These are phyloP conservation scores for Dianthus caryophyllus DNA, from an alignment of 148 eudicot genomes.

Conservation along the genomic window DNA sequence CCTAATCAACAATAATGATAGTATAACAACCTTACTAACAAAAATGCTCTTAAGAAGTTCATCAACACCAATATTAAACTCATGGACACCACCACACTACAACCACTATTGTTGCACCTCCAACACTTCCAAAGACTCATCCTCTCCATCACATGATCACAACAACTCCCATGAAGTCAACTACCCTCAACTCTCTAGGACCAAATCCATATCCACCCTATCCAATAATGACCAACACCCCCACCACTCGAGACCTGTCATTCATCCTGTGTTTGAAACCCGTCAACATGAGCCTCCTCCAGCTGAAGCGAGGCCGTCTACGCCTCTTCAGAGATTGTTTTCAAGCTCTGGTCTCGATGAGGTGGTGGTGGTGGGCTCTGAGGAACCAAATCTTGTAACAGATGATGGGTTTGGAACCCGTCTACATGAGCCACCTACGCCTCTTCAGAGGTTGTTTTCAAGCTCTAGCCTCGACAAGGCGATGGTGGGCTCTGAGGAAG, in stretches of 20 bases:
- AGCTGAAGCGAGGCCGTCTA: background rate
- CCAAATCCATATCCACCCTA: slow-evolving; percentile 23
- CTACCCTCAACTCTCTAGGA: slow-evolving; percentile 4
- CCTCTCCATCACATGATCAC: slow-evolving; percentile 15
- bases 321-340: slow-evolving; percentile 19
- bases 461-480: too few relatives aligned
- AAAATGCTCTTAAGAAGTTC: slow-evolving; percentile 39
- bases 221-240: background rate
- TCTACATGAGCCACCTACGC: too few relatives aligned
- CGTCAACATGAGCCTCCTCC: slow-evolving; percentile 1
- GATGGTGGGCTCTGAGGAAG: too few relatives aligned
- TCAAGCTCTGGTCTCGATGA: slow-evolving; percentile 28
- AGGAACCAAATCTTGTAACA: too few relatives aligned
- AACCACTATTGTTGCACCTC: background rate
- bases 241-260: slow-evolving; percentile 4
- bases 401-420: too few relatives aligned
- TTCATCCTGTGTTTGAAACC: slow-evolving; percentile 1
- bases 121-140: slow-evolving; percentile 12
- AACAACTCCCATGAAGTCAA: slow-evolving; percentile 6
- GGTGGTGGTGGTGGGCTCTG: too few relatives aligned
- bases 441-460: too few relatives aligned
- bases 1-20: background rate
- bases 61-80: slow-evolving; percentile 39
- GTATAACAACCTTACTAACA: too few relatives aligned
- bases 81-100: slow-evolving; percentile 24